Evolutionary conservation across 768 basidiomycete species (phyloP).

Genomic region (Guyanaporus albipodus): DNA sequence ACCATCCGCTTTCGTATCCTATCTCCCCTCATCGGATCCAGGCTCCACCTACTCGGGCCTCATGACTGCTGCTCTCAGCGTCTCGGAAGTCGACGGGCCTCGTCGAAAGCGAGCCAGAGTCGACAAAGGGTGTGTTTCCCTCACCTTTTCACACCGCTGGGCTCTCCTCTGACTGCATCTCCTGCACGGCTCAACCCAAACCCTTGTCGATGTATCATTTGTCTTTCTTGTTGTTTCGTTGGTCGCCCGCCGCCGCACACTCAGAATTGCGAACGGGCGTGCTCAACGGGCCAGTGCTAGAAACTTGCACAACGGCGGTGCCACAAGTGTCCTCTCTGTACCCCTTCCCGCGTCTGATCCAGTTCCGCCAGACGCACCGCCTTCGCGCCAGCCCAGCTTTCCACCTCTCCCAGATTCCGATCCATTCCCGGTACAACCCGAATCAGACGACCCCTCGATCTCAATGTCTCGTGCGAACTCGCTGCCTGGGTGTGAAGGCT

Average conservation of each 20-base stretch:
- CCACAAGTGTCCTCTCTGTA: conserved; percentile 34
- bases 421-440: conserved; percentile 46
- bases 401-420: conserved; percentile 51
- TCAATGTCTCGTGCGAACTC: conserved; percentile 65
- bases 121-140: conserved; percentile 63
- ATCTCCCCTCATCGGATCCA: conserved; percentile 80
- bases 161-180: conserved; percentile 22
- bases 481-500: conserved; percentile 30
- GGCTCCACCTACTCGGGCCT: conserved; percentile 84
- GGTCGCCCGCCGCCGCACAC: conserved; percentile 8
- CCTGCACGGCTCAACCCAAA: conserved; percentile 23
- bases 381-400: conserved; percentile 35
- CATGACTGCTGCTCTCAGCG: conserved; percentile 59
- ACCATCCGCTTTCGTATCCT: conserved; percentile 63
- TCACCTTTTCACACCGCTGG: conserved; percentile 24
- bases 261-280: conserved; percentile 57
- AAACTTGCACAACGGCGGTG: conserved; percentile 45
- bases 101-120: conserved; percentile 69
- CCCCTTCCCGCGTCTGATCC: conserved; percentile 31
- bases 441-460: conserved; percentile 52
- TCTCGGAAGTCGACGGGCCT: conserved; percentile 55
- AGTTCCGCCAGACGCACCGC: conserved; percentile 37
- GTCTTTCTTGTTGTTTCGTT: conserved; percentile 9
- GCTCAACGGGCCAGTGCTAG: conserved; percentile 73
- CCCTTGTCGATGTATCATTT: conserved; percentile 25